Evolutionary conservation across 2,329 filamentous ascomycete genomes (phyloP).

Genomic region (Biscogniauxia marginata): DNA sequence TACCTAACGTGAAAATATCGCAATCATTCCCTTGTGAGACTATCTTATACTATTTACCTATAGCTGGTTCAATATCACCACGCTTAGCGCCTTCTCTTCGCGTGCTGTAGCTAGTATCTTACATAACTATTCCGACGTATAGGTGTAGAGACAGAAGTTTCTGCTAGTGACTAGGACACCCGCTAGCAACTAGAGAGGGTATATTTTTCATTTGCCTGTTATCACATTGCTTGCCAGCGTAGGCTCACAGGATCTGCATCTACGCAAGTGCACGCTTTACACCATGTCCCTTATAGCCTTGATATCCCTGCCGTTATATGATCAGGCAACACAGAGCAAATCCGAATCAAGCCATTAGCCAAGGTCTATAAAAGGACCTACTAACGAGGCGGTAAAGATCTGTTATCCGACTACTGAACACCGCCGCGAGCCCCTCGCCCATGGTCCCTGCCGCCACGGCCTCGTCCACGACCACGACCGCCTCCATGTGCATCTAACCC

Average conservation of each 20-base stretch:
- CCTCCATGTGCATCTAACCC: constrained; percentile 47
- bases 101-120: not conserved
- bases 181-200: not conserved
- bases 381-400: not conserved
- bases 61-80: not conserved
- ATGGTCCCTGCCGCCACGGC: constrained; percentile 9
- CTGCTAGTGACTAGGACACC: not conserved
- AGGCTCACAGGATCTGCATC: too few relatives aligned
- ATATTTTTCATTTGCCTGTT: not conserved
- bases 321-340: not conserved
- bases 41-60: not conserved
- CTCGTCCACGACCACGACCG: constrained; percentile 20
- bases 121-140: not conserved
- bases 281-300: not conserved
- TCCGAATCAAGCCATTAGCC: not conserved
- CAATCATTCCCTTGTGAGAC: not conserved
- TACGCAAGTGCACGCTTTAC: not conserved
- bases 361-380: not conserved
- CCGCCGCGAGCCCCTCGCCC: constrained; percentile 23
- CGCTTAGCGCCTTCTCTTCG: not conserved
- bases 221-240: too few relatives aligned
- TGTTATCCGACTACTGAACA: constrained; percentile 1
- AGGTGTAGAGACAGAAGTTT: not conserved
- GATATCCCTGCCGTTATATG: not conserved
- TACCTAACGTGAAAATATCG: not conserved